Evolutionary conservation across 129 eudicot genomes (phyloP).

Genomic region (Heracleum sosnowskyi): DNA sequence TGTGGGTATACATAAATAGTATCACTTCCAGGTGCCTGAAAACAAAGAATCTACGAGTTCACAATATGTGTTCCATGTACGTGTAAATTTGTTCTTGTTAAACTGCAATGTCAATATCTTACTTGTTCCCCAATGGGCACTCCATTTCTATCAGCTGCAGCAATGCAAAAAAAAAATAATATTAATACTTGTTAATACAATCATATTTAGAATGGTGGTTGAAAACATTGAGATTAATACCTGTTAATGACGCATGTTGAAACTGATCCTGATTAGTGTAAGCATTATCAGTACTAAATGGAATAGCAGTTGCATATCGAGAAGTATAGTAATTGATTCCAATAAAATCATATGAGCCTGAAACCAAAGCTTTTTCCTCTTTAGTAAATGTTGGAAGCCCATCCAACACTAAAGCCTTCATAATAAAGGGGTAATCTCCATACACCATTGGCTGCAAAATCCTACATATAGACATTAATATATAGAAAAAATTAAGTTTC

Average conservation of each 20-base stretch:
- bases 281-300: not conserved
- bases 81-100: not conserved
- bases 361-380: slow-evolving; percentile 7
- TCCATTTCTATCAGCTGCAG: slow-evolving; percentile 5
- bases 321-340: slow-evolving; percentile 12
- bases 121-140: slow-evolving; percentile 10
- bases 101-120: not conserved
- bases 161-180: too few species aligned
- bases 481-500: too few species aligned
- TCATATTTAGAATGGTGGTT: not conserved
- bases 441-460: slow-evolving; percentile 2
- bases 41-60: not conserved
- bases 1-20: not conserved
- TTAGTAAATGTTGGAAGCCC: slow-evolving; percentile 10
- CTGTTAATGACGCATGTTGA: not conserved
- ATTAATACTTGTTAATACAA: too few species aligned
- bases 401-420: slow-evolving; percentile 13
- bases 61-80: not conserved
- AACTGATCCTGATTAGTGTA: not conserved
- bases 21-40: slow-evolving; percentile 3
- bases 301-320: not conserved
- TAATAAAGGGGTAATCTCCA: slow-evolving; percentile 16
- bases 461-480: not conserved
- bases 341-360: slow-evolving; percentile 9
- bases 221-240: not conserved